Percentiles rank a stretch among this genome's conserved stretches.
phyloP scores from a whole-genome alignment of 148 eudicot species.

The Polygonum maritimum region DNA sequence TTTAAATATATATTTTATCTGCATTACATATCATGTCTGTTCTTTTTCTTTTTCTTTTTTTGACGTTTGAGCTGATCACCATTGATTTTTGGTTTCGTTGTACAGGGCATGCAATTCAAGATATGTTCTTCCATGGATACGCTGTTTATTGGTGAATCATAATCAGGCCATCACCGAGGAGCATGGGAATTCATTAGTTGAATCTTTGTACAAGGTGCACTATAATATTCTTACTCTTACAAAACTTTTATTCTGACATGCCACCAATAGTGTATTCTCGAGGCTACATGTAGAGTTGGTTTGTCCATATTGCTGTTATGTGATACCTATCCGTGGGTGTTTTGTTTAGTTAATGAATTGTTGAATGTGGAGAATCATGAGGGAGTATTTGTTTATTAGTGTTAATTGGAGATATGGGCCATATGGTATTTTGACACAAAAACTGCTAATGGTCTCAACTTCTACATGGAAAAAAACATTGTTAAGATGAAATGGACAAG shows the following conservation, averaged over 20 bases:
- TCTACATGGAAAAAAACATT: not conserved
- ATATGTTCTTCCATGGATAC: slow-evolving; percentile 83
- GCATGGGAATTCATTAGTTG: slow-evolving; percentile 33
- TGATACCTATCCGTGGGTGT: not conserved
- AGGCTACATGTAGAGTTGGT: not conserved
- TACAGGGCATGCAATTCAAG: slow-evolving; percentile 55
- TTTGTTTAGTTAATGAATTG: not conserved
- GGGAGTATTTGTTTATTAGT: not conserved
- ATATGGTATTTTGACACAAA: not conserved
- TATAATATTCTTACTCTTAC: not conserved
- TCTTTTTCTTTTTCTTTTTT: not conserved
- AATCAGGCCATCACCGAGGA: slow-evolving; percentile 54
- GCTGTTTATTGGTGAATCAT: slow-evolving; percentile 56
- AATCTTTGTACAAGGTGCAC: slow-evolving; percentile 59
- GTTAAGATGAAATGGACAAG: not conserved
- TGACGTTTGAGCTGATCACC: not conserved
- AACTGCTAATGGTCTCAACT: not conserved
- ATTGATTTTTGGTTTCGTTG: slow-evolving; percentile 9
- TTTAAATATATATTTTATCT: not conserved
- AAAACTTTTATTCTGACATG: not conserved
- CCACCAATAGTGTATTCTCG: not conserved
- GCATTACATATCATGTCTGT: not conserved
- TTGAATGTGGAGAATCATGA: not conserved
- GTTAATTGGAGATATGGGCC: not conserved
- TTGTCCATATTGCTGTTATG: not conserved